phyloP scores from a whole-genome alignment of 1,284 basidiomycete genomes.

The Ustilago curta region DNA sequence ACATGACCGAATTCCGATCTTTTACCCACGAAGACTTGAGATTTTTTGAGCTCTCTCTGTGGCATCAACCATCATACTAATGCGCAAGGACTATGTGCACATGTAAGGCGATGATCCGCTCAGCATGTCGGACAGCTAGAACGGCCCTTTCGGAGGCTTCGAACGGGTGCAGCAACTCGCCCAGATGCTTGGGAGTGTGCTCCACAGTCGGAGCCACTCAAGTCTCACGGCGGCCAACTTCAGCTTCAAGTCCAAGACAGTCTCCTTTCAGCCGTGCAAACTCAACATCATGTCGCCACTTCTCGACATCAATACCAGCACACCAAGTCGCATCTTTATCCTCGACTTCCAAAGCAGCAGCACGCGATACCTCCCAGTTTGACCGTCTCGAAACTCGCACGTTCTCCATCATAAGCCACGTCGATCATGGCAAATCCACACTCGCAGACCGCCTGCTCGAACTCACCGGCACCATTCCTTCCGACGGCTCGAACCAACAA shows the following conservation, averaged over 20 bases:
- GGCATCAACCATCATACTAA: background rate
- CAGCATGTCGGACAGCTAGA: conserved; percentile 26
- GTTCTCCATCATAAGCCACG: conserved; percentile 68
- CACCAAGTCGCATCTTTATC: background rate
- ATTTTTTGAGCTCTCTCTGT: conserved; percentile 20
- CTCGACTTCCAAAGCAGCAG: background rate
- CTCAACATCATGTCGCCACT: background rate
- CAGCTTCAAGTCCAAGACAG: background rate
- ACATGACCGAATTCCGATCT: conserved; percentile 22
- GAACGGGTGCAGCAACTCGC: background rate
- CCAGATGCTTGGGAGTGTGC: background rate
- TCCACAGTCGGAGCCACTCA: background rate
- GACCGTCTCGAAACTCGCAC: conserved; percentile 59
- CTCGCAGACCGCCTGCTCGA: conserved; percentile 68
- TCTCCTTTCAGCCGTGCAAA: background rate
- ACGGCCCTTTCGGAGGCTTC: background rate
- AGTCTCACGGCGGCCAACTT: background rate
- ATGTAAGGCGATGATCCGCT: conserved; percentile 29
- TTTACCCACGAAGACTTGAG: conserved; percentile 9
- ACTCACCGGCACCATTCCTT: conserved; percentile 66
- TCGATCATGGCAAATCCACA: conserved; percentile 69
- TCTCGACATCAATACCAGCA: conserved; percentile 4
- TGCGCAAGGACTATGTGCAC: background rate
- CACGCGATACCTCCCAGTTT: conserved; percentile 32
- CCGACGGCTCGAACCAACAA: conserved; percentile 61